Conservation (phyloP, 345 rosid species). For the Hirschfeldia incana region DNA sequence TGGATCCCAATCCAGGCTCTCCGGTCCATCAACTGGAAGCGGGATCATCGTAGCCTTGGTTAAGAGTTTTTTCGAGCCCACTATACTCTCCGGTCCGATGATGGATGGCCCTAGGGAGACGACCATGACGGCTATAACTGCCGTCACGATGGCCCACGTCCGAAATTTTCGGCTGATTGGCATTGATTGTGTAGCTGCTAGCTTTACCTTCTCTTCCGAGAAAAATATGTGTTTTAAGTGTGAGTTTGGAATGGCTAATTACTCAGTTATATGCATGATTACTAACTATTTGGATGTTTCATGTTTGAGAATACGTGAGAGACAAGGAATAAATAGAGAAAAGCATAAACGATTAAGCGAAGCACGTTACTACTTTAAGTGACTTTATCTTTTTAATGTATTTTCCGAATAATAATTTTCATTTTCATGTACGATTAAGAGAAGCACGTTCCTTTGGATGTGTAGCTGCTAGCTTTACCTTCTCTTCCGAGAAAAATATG, state of each 20-base stretch:
- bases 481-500: not conserved
- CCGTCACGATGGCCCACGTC: slow-evolving; percentile 17
- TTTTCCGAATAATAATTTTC: not conserved
- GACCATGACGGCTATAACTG: slow-evolving; percentile 13
- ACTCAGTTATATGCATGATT: slow-evolving; percentile 5
- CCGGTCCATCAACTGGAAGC: slow-evolving; percentile 36
- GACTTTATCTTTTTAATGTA: not conserved
- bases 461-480: not conserved
- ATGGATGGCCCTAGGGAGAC: slow-evolving; percentile 17
- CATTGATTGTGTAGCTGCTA: slow-evolving; percentile 16
- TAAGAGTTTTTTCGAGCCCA: slow-evolving; percentile 24
- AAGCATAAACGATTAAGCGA: slow-evolving; percentile 10
- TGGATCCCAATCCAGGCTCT: slow-evolving; percentile 39
- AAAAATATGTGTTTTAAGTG: slow-evolving; percentile 9
- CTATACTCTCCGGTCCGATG: slow-evolving; percentile 31
- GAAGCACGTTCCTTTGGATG: not conserved
- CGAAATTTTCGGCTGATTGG: slow-evolving; percentile 1
- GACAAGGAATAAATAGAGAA: slow-evolving; percentile 8
- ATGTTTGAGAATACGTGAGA: slow-evolving; percentile 21
- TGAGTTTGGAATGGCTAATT: slow-evolving; percentile 12
- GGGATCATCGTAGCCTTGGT: slow-evolving; percentile 18
- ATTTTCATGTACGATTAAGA: too few species aligned
- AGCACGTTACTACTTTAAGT: slow-evolving; percentile 6
- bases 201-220: not conserved
- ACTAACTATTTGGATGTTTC: not conserved